These are phyloP conservation scores for Melianthus villosus DNA, from an alignment of 441 rosid species.

Conservation along the genomic window DNA sequence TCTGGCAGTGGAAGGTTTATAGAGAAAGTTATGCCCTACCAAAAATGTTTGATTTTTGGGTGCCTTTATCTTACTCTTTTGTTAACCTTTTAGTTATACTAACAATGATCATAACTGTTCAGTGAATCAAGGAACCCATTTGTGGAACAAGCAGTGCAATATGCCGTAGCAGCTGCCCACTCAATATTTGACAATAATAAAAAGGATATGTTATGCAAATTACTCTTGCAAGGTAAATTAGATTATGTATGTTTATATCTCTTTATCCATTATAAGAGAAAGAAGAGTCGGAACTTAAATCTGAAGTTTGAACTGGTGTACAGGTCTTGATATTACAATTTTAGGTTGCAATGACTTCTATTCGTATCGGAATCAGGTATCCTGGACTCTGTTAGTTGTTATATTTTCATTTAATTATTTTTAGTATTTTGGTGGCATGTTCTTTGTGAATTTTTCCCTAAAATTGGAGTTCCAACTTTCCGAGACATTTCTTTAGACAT, in stretches of 20 bases:
- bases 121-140: conserved; percentile 80
- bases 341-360: conserved; percentile 93
- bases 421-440: neutral
- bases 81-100: no score
- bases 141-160: conserved; percentile 72
- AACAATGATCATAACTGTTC: no score
- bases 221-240: conserved; percentile 59
- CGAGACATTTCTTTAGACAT: no score
- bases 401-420: neutral
- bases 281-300: conserved; percentile 3
- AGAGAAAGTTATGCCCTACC: neutral
- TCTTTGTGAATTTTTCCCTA: neutral
- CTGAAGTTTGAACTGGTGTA: conserved; percentile 15
- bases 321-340: conserved; percentile 84
- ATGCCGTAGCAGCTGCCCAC: conserved; percentile 69
- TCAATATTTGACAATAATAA: conserved; percentile 30
- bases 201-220: conserved; percentile 39
- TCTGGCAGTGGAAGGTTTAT: neutral
- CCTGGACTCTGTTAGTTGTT: neutral
- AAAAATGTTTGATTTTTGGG: neutral
- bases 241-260: neutral
- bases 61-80: conserved; percentile 4
- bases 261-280: neutral
- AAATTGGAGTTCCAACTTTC: no score
- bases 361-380: conserved; percentile 86